A percentile compares a stretch with the other conserved stretches of the same genome.
Conservation (phyloP, 805 yeast species). For the Blastobotrys chiropterorum region DNA sequence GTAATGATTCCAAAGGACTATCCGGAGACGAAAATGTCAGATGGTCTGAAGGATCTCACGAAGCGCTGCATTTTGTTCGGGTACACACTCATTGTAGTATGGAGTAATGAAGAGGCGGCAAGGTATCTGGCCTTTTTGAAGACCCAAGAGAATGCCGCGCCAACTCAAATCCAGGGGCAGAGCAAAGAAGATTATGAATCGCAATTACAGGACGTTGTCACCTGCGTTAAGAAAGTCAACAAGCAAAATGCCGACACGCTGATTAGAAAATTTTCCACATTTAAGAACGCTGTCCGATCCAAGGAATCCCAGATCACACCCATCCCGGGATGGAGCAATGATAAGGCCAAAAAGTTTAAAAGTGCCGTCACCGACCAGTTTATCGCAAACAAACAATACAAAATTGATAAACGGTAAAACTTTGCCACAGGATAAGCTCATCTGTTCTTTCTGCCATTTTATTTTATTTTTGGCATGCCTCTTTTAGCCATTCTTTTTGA, state of each 20-base stretch:
- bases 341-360: constrained; percentile 20
- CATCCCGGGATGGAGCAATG: constrained; percentile 23
- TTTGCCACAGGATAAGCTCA: too few species aligned
- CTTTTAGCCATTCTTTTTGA: neutral
- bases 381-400: constrained; percentile 16
- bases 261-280: constrained; percentile 28
- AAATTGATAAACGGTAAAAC: neutral
- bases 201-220: constrained; percentile 30
- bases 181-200: constrained; percentile 26
- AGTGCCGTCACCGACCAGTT: constrained; percentile 23
- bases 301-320: constrained; percentile 9
- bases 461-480: too few species aligned
- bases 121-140: constrained; percentile 31
- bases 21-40: constrained; percentile 29
- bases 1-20: constrained; percentile 36
- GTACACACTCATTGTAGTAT: constrained; percentile 31
- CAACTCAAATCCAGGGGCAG: constrained; percentile 30
- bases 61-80: constrained; percentile 28
- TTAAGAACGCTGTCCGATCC: constrained; percentile 15
- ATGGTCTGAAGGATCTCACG: constrained; percentile 30
- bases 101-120: constrained; percentile 35
- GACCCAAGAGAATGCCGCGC: constrained; percentile 26
- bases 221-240: constrained; percentile 34
- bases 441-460: too few species aligned
- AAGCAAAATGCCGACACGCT: constrained; percentile 32